These are phyloP conservation scores for Dioscorea cayenensis DNA, from an alignment of 116 monocot genomes.

Conservation along the genomic window DNA sequence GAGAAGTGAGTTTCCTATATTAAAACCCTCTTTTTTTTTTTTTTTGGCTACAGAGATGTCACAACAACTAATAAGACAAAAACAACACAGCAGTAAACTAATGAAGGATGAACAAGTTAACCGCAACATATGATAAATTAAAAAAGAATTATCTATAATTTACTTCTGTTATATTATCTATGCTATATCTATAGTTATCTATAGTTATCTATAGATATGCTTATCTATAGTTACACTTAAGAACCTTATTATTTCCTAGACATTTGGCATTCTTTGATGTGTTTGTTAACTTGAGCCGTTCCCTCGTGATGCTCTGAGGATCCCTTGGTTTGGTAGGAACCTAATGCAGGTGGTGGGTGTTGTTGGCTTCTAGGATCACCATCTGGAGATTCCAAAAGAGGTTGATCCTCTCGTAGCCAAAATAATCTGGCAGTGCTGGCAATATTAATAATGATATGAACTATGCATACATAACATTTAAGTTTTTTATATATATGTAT, in stretches of 20 bases:
- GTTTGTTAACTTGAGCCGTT: too few species aligned
- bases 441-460: constrained; percentile 1
- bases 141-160: too few species aligned
- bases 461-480: not conserved
- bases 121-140: too few species aligned
- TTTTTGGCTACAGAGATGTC: too few species aligned
- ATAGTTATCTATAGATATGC: not conserved
- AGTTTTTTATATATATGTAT: not conserved
- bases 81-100: too few species aligned
- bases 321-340: constrained; percentile 99
- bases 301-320: constrained; percentile 29
- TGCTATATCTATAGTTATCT: not conserved
- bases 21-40: too few species aligned
- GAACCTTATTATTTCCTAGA: not conserved
- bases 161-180: too few species aligned
- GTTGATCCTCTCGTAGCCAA: constrained; percentile 79
- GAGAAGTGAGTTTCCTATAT: constrained; percentile 68
- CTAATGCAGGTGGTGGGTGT: constrained; percentile 99
- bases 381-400: constrained; percentile 95
- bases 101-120: too few species aligned
- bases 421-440: constrained; percentile 95
- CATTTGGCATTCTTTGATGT: too few species aligned
- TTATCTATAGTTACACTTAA: not conserved
- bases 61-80: not conserved
- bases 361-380: constrained; percentile 86